Evolutionary conservation across 1,139 yeast genomes (phyloP).

Genomic region (Yamadazyma oceani): DNA sequence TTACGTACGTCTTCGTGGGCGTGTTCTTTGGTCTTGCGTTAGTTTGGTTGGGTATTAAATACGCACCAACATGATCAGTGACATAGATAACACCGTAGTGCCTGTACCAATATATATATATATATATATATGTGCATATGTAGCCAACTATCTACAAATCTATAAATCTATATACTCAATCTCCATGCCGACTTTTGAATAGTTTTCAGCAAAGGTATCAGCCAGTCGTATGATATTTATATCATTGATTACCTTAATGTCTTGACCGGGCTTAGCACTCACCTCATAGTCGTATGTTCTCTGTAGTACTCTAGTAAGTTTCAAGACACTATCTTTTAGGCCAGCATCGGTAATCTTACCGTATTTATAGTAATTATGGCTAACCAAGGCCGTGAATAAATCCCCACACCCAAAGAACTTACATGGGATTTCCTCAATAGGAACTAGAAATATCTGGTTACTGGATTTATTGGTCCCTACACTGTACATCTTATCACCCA

Average conservation of each 20-base stretch:
- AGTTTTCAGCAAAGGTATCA: constrained; percentile 6
- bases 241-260: constrained; percentile 28
- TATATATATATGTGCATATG: too few relatives aligned
- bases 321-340: constrained; percentile 28
- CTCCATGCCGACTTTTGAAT: neutral
- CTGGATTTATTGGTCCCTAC: constrained; percentile 27
- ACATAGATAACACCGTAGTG: too few relatives aligned
- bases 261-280: constrained; percentile 7
- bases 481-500: constrained; percentile 32
- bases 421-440: constrained; percentile 34
- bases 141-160: neutral
- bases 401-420: constrained; percentile 50
- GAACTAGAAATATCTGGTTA: constrained; percentile 24
- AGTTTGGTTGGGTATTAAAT: too few relatives aligned
- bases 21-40: too few relatives aligned
- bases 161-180: neutral
- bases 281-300: constrained; percentile 28
- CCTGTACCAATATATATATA: too few relatives aligned
- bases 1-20: too few relatives aligned
- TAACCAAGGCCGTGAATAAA: constrained; percentile 41
- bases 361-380: constrained; percentile 29
- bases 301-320: constrained; percentile 30
- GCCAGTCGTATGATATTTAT: constrained; percentile 20
- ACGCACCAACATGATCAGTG: too few relatives aligned
- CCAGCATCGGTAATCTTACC: constrained; percentile 24